Percentiles rank a stretch among this genome's conserved stretches.
These are phyloP conservation scores for Aureobasidium sp. DNA, from an alignment of 2,329 filamentous ascomycete species.

Conservation along the genomic window DNA sequence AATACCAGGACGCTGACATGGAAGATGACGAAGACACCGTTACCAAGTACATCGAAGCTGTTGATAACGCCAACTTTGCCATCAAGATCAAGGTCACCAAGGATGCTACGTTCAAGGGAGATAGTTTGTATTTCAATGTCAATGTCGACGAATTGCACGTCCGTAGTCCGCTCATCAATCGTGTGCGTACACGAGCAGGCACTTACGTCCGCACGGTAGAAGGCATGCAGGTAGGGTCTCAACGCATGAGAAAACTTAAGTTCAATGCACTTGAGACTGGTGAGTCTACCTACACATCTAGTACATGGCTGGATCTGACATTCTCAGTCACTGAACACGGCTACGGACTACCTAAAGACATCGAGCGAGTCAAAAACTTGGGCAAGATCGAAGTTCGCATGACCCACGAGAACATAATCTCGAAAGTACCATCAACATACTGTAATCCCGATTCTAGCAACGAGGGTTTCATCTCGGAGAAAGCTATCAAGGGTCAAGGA, in stretches of 20 bases:
- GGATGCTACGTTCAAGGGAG: constrained; percentile 9
- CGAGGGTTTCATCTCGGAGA: constrained; percentile 13
- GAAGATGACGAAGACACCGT: constrained; percentile 12
- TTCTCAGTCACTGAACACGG: neutral
- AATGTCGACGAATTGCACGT: constrained; percentile 13
- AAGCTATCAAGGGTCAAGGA: constrained; percentile 16
- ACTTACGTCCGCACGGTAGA: neutral
- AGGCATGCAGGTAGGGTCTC: neutral
- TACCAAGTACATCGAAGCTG: constrained; percentile 19
- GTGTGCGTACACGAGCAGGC: too few species aligned
- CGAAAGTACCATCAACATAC: too few species aligned
- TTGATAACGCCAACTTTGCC: constrained; percentile 15
- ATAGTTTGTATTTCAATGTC: constrained; percentile 13
- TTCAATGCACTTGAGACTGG: neutral
- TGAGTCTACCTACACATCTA: neutral
- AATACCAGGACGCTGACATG: constrained; percentile 15
- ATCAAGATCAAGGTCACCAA: constrained; percentile 11
- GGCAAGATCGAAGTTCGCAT: neutral
- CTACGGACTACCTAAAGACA: neutral
- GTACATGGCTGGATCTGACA: neutral
- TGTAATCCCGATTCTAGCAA: too few species aligned
- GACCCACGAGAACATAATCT: neutral
- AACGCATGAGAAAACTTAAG: neutral
- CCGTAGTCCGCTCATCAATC: neutral
- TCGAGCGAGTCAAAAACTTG: neutral